A percentile compares a stretch with the other conserved stretches of the same genome.
phyloP scores from a whole-genome alignment of 75 land plant genomes.

The Pinus albicaulis region DNA sequence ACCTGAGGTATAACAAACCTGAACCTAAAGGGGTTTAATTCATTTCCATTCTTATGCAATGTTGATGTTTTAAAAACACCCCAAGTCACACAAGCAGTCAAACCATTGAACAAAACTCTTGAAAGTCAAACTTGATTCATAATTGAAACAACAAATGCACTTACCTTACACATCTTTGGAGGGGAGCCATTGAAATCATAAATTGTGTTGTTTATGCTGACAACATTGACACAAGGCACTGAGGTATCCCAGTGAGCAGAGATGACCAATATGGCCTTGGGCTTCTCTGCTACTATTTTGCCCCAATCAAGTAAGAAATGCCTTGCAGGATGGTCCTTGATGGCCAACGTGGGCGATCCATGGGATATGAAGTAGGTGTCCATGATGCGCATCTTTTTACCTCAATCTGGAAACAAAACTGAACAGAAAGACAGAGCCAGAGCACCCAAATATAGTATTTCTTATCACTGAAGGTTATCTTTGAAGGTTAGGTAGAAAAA shows the following conservation, averaged over 20 bases:
- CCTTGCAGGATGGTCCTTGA: constrained; percentile 62
- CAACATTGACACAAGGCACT: constrained; percentile 52
- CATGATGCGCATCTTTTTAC: too few species aligned
- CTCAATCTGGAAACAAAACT: too few species aligned
- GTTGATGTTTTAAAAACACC: too few species aligned
- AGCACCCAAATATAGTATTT: not conserved
- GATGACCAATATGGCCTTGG: constrained; percentile 67
- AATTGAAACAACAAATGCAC: not conserved
- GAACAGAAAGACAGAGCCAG: too few species aligned
- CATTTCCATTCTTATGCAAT: too few species aligned
- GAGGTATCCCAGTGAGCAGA: constrained; percentile 91
- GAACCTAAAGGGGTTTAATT: too few species aligned
- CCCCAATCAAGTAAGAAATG: constrained; percentile 47
- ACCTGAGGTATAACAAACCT: too few species aligned
- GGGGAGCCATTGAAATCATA: constrained; percentile 84
- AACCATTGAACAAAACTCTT: too few species aligned
- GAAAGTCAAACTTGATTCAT: too few species aligned
- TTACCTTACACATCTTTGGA: constrained; percentile 66
- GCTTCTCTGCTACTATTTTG: constrained; percentile 25
- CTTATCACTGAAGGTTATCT: too few species aligned
- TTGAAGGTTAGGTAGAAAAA: too few species aligned
- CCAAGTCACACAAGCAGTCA: too few species aligned
- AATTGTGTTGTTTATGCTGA: constrained; percentile 46
- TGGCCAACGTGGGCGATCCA: constrained; percentile 70
- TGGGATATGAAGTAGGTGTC: constrained; percentile 74